Base-by-base conservation (phyloP, 495 filamentous ascomycete species). In the Opeltia flavorubescens region DNA sequence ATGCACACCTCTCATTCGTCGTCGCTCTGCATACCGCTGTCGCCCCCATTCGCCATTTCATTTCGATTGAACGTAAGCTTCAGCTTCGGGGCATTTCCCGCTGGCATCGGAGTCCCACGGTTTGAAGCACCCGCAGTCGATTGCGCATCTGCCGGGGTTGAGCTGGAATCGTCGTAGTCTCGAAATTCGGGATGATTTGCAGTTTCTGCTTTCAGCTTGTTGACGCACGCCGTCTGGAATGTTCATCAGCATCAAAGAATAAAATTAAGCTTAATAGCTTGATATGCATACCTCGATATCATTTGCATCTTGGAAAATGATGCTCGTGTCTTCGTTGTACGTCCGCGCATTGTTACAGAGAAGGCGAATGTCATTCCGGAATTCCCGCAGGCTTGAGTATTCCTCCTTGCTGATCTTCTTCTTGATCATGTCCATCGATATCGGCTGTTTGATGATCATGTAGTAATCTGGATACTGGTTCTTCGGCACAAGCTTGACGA, bases 401-500 rank as follows among this genome's bases (percentile, higher is more conserved):
- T 95, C 84, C 50, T 89, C 82, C 52, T 82, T 86, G 68, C 94
- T 94, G 62, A 98, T 93, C 68, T 84, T 88, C 61, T 81, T 87
- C 62, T 81, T 76, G 56, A 98, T 94, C 63, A 83, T 78, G 30
- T 91, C 86, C 79, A 95, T 93, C 49, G 81, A 85, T 59, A 98
- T 94, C 0, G 91, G 91, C 25, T 81, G 79, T 53, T 80, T 75
- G 60, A 96, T 96, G 61, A 95, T 77, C 61, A 85, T 65, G 62
- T 95, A 96, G 61, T 98, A 98, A 55, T 95, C 88, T 5, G 84
- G 81, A 60, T 89, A 96, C 24, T 83, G 75, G 15, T 76, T 78
- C 62, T 83, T 89, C n/a, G 85, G 78, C 17, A 89, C 89, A 15
- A 94, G 72, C 56, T 87, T 86, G 62, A 95, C 74, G 62, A 98